phyloP scores from a whole-genome alignment of 345 rosid species.

The Dipteronia dyeriana region DNA sequence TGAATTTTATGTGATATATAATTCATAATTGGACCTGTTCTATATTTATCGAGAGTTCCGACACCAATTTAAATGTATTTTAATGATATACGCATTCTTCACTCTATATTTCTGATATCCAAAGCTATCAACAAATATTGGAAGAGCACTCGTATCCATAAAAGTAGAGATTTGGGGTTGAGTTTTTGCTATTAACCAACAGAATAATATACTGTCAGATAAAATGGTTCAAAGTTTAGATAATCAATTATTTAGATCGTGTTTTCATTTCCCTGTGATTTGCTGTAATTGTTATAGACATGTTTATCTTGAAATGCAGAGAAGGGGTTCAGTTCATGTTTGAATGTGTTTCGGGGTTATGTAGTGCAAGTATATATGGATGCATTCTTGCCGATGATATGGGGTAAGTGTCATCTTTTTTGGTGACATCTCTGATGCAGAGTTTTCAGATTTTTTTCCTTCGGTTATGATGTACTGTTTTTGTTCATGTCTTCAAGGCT shows the following conservation, averaged over 20 bases:
- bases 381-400: slow-evolving; percentile 99
- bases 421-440: neutral
- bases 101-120: neutral
- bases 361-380: slow-evolving; percentile 60
- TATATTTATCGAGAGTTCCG: neutral
- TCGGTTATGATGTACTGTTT: neutral
- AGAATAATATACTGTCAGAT: neutral
- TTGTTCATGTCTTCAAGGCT: slow-evolving; percentile 7
- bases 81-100: neutral
- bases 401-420: slow-evolving; percentile 65
- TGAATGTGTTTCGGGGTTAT: slow-evolving; percentile 86
- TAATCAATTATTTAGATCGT: neutral
- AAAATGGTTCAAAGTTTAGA: neutral
- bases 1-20: neutral
- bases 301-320: slow-evolving; percentile 50
- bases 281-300: slow-evolving; percentile 19
- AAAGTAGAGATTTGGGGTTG: neutral
- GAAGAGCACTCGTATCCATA: slow-evolving; percentile 7
- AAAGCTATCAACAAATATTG: slow-evolving; percentile 1
- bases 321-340: slow-evolving; percentile 99
- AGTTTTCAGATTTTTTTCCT: slow-evolving; percentile 2
- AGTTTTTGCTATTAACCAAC: neutral
- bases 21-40: neutral
- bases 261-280: slow-evolving; percentile 1
- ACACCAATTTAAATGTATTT: neutral